Evolutionary conservation across 75 land plant species (phyloP), one percentile per base, ranked within the genome.

Genomic region (Picea glauca): DNA sequence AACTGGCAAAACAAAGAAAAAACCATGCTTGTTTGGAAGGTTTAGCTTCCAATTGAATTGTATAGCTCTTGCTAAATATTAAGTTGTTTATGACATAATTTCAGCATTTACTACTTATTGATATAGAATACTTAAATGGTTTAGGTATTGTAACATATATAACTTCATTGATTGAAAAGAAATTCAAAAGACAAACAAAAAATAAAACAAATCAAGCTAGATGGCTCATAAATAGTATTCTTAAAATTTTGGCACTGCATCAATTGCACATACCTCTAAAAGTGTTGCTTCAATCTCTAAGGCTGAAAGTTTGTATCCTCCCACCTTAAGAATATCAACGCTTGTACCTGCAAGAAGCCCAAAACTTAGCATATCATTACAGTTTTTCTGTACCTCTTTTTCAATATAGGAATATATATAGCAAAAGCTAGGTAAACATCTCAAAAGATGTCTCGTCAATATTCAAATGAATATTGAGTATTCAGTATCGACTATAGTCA

Each of bases 301-400:
- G 23, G 99, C 94, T 63, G 99, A 98, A 50, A 98, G 79, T 79
- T 98, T 98, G 79, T 91, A 95, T 35, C 99, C 98, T 72, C 98
- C 98, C 78, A 92, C 95, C 82, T 95, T 98, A 88, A 98, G 82
- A 23, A 98, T 98, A 87, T 95, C 98, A 68, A 97, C 98, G 80
- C 91, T 98, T 26, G 90, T 93, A 57, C 99, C 99, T 98, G 85
- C 30, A 61, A 62, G 8, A 20, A 62, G 63, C 21, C 63, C 23
- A 62, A 4, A 20, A 62, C 2, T 4, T 20, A 20, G 20, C 23
- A 62, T 62, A 21, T 62, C 63, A 62, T 15, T 62, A 20, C 23
- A 20, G 8, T 62, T 62, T 21, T 20, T 62, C 21, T 1, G 18
- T 62, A 20, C 1, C 1, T 20, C 2, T 20, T 62, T 62, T 62